These are phyloP conservation scores for Amoebophrya sp. DNA, from an alignment of 169 alveolate species.

Conservation along the genomic window DNA sequence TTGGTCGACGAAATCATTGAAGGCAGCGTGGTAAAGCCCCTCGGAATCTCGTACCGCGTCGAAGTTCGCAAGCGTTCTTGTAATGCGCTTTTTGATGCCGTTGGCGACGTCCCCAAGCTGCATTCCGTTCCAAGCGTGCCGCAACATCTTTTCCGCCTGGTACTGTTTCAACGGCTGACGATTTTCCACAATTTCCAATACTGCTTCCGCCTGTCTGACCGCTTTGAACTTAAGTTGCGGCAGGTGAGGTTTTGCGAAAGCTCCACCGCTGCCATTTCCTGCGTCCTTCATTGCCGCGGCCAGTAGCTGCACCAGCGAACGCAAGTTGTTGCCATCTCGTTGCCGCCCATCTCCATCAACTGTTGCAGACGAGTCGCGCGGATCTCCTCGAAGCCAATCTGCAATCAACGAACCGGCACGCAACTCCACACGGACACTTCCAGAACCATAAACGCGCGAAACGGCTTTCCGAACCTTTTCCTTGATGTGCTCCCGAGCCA, in stretches of 20 bases:
- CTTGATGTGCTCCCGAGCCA: no score
- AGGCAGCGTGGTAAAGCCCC: background rate
- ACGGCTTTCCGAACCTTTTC: no score
- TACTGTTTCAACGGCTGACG: background rate
- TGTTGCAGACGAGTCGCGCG: no score
- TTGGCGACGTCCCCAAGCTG: background rate
- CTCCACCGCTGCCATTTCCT: no score
- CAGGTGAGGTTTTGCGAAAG: background rate
- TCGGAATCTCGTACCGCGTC: background rate
- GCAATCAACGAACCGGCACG: no score
- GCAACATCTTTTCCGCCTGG: background rate
- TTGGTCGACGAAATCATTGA: background rate
- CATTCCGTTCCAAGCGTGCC: background rate
- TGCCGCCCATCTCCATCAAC: no score
- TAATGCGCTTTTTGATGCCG: background rate
- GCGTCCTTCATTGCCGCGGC: no score
- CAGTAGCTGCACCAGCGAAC: no score
- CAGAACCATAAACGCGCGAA: no score
- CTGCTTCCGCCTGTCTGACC: background rate
- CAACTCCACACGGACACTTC: no score
- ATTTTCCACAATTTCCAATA: background rate
- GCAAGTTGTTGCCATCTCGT: no score
- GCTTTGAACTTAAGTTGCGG: background rate
- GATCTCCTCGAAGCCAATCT: no score
- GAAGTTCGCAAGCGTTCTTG: background rate